These are phyloP conservation scores for Pseudocercospora cruenta DNA, from an alignment of 2,329 filamentous ascomycete genomes.

Conservation along the genomic window DNA sequence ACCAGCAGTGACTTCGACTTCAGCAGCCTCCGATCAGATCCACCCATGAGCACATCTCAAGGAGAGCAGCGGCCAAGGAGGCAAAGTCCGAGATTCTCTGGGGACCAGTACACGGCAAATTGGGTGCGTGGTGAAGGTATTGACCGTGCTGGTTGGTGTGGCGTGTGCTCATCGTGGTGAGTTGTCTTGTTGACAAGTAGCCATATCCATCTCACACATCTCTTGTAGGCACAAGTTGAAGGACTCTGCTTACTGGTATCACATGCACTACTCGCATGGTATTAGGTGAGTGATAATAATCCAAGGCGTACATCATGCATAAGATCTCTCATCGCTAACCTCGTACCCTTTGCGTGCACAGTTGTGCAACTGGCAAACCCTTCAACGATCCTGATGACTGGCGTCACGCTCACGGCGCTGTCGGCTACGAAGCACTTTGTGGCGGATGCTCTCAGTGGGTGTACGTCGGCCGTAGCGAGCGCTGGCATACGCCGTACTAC, in stretches of 20 bases:
- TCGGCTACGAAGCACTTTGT: conserved; percentile 80
- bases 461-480: conserved; percentile 79
- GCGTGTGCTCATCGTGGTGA: conserved; percentile 81
- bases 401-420: conserved; percentile 77
- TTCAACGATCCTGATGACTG: conserved; percentile 78
- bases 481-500: conserved; percentile 92
- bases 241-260: conserved; percentile 92
- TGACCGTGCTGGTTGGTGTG: conserved; percentile 88
- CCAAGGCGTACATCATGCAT: not conserved
- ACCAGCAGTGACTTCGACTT: not conserved
- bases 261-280: conserved; percentile 79
- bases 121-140: conserved; percentile 87
- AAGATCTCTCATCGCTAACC: not conserved
- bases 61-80: conserved; percentile 19
- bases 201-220: not conserved
- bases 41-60: conserved; percentile 1
- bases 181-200: not conserved
- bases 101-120: conserved; percentile 79
- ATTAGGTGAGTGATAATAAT: conserved; percentile 57
- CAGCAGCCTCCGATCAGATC: conserved; percentile 1
- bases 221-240: conserved; percentile 68
- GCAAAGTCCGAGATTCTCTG: conserved; percentile 64
- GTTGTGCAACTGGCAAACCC: conserved; percentile 72
- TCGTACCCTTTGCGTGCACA: not conserved
- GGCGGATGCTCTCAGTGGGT: conserved; percentile 79